A percentile compares a stretch with the other conserved stretches of the same genome.
Evolutionary conservation across 306 rosid genomes (phyloP).

Genomic region (Amphicarpaea edgeworthii): DNA sequence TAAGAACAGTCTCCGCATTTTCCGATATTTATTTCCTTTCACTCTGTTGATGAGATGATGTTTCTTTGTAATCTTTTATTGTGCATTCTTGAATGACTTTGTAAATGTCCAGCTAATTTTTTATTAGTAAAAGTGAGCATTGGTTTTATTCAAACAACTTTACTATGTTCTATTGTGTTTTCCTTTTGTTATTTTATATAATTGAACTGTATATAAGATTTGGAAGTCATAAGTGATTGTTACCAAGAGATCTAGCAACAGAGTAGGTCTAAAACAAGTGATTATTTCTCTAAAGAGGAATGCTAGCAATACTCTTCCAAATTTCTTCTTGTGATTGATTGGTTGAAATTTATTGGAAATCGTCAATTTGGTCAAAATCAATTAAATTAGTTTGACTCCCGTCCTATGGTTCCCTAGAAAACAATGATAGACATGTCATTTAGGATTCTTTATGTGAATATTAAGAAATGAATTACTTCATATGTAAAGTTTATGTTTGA

Average conservation of each 20-base stretch:
- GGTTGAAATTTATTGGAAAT: no score
- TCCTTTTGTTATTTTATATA: not conserved
- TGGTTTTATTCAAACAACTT: slow-evolving; percentile 25
- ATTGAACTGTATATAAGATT: slow-evolving; percentile 25
- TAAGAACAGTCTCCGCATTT: not conserved
- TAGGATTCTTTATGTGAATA: not conserved
- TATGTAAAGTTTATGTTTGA: not conserved
- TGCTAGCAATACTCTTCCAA: no score
- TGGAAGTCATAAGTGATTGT: not conserved
- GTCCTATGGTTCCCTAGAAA: no score
- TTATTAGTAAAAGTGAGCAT: slow-evolving; percentile 41
- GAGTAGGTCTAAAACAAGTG: no score
- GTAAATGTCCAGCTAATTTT: slow-evolving; percentile 54
- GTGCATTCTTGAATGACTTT: slow-evolving; percentile 34
- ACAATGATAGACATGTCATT: not conserved
- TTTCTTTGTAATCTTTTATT: slow-evolving; percentile 11
- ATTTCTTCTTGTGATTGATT: no score
- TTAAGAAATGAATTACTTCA: slow-evolving; percentile 12
- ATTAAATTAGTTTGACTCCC: no score
- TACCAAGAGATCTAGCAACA: slow-evolving; percentile 20
- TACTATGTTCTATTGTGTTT: not conserved
- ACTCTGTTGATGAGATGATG: slow-evolving; percentile 40
- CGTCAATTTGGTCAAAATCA: no score
- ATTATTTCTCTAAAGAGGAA: no score
- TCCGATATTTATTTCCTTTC: slow-evolving; percentile 30